A percentile compares a stretch with the other conserved stretches of the same genome.
Conservation (phyloP, 2,329 filamentous ascomycete species). For the Scorias spongiosa region DNA sequence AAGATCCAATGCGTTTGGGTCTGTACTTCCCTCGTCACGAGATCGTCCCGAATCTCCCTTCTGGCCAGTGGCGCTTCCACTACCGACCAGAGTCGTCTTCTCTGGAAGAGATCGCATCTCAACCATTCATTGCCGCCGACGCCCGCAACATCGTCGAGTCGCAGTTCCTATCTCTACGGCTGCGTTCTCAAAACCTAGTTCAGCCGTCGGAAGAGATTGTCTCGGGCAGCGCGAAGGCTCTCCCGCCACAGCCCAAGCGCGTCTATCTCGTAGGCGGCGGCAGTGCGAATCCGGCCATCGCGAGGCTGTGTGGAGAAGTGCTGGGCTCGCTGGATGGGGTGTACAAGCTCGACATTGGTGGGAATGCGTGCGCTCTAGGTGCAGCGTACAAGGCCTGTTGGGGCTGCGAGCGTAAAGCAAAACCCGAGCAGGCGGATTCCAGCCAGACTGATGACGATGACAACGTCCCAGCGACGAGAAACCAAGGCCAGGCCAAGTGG, state of each 20-base stretch:
- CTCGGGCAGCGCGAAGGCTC: constrained; percentile 30
- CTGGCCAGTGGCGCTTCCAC: constrained; percentile 75
- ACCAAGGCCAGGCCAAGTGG: not conserved
- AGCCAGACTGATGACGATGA: constrained; percentile 14
- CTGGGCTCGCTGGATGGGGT: constrained; percentile 81
- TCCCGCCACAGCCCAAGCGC: constrained; percentile 72
- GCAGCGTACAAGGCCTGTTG: constrained; percentile 94
- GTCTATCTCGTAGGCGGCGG: constrained; percentile 93
- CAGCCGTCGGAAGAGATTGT: constrained; percentile 14
- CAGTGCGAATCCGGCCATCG: constrained; percentile 77
- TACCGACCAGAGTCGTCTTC: constrained; percentile 27
- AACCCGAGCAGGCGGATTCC: not conserved
- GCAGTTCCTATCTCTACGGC: constrained; percentile 80
- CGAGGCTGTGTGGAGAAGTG: constrained; percentile 69
- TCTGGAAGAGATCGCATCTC: constrained; percentile 22
- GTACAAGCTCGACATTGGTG: constrained; percentile 84
- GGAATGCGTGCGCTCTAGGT: constrained; percentile 86
- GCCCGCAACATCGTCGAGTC: constrained; percentile 81
- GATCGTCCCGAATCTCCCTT: constrained; percentile 80
- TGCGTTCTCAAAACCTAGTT: constrained; percentile 69
- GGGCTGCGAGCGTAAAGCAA: constrained; percentile 52
- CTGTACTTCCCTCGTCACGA: constrained; percentile 94
- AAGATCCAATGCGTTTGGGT: constrained; percentile 60
- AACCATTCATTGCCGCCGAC: constrained; percentile 44
- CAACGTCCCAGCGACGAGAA: not conserved